Conservation (phyloP, 139 green algal genomes). For the Closterium sp. region DNA sequence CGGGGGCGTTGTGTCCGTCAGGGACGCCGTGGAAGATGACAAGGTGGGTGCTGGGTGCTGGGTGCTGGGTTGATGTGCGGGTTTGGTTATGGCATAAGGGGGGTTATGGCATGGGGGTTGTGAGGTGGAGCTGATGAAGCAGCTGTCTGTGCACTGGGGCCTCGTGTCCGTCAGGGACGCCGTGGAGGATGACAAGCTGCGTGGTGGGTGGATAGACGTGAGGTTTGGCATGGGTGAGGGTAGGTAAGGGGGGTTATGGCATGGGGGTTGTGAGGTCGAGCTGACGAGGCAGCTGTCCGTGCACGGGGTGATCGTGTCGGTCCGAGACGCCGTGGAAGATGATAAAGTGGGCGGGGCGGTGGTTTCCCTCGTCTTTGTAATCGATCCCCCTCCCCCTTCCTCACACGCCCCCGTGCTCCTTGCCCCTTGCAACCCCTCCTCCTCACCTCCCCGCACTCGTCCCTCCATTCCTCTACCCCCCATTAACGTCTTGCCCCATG, state of each 20-base stretch:
- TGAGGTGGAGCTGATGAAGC: neutral
- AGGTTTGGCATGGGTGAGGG: neutral
- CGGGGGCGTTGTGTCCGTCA: neutral
- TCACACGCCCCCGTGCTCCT: no score
- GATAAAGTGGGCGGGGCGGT: neutral
- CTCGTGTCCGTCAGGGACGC: neutral
- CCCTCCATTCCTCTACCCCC: no score
- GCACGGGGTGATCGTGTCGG: neutral
- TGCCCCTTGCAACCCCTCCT: neutral
- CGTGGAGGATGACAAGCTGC: neutral
- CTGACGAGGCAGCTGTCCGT: neutral
- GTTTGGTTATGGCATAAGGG: neutral
- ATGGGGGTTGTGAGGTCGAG: neutral
- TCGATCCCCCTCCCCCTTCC: neutral
- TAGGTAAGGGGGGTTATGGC: neutral
- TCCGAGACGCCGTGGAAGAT: neutral
- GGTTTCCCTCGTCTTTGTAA: neutral
- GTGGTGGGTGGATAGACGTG: neutral
- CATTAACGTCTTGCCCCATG: no score
- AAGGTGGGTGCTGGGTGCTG: neutral
- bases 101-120: neutral
- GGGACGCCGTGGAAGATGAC: neutral
- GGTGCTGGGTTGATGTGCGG: no score
- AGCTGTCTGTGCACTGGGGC: neutral
- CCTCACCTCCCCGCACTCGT: neutral